Evolutionary conservation across 768 basidiomycete genomes (phyloP).

Genomic region (Galerina marginata): DNA sequence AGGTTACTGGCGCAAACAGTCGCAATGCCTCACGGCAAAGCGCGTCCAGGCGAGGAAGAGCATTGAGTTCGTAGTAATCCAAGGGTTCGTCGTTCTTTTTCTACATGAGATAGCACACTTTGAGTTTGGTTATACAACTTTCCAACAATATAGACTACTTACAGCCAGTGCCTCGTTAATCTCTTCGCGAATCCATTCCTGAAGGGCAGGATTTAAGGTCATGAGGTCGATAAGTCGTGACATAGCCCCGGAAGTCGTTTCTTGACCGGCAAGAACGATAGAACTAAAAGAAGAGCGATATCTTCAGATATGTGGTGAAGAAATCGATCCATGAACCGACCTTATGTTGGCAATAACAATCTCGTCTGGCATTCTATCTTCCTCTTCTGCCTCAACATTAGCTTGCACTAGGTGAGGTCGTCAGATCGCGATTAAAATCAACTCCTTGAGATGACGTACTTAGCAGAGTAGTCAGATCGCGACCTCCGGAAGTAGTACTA

Average conservation of each 20-base stretch:
- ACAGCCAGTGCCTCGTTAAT: neutral
- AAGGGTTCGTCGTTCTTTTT: neutral
- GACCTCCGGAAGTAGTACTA: neutral
- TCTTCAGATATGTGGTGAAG: neutral
- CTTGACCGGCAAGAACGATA: neutral
- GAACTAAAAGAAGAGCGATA: neutral
- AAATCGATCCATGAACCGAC: neutral
- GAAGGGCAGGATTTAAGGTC: neutral
- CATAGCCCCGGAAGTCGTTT: neutral
- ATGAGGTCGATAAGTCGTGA: neutral
- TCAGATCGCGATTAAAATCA: neutral
- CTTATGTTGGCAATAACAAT: neutral
- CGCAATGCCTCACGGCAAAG: neutral
- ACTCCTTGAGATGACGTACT: neutral
- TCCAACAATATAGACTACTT: neutral
- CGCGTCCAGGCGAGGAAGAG: neutral
- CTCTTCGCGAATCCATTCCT: neutral
- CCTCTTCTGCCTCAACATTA: neutral
- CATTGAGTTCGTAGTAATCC: conserved; percentile 1
- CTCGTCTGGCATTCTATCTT: neutral
- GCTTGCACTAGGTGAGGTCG: neutral
- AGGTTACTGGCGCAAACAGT: neutral
- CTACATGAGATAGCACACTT: neutral
- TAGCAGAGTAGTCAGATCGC: neutral
- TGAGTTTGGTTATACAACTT: too few relatives aligned